Percentiles rank a stretch among this genome's conserved stretches.
phyloP scores from a whole-genome alignment of 352 stramenopile genomes.

The Blastocystis sp. region DNA sequence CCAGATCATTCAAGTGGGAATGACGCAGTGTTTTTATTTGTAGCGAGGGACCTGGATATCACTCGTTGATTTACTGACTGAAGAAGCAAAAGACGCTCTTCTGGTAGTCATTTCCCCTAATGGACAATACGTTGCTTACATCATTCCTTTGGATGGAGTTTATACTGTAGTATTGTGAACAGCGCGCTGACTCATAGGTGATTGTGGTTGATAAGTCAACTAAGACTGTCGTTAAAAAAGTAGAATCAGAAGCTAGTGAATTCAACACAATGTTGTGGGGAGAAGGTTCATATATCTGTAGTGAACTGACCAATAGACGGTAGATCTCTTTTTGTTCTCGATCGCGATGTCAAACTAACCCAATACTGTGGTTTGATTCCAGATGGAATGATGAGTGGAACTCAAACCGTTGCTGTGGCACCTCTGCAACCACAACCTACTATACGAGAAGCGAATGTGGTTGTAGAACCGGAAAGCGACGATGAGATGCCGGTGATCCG shows the following conservation, averaged over 20 bases:
- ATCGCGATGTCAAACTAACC: constrained; percentile 6
- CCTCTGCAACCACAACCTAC: not conserved
- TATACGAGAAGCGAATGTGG: not conserved
- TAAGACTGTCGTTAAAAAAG: not conserved
- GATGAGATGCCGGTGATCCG: constrained; percentile 3
- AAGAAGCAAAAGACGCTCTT: not conserved
- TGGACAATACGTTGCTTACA: constrained; percentile 39
- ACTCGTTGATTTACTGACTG: not conserved
- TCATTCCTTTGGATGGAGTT: not conserved
- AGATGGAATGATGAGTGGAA: not conserved
- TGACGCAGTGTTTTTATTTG: not conserved
- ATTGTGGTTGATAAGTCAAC: not conserved
- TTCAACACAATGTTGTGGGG: constrained; percentile 27
- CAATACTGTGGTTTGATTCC: not conserved
- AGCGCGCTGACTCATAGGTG: not conserved
- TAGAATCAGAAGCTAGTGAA: not conserved
- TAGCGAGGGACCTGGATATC: constrained; percentile 36
- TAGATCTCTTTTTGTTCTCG: constrained; percentile 17
- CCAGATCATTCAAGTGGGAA: constrained; percentile 7
- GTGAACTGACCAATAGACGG: not conserved
- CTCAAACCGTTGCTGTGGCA: not conserved
- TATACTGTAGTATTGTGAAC: not conserved
- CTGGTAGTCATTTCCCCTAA: constrained; percentile 27
- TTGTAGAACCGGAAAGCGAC: not conserved
- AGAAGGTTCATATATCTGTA: not conserved